Percentiles rank a stretch among this genome's conserved stretches.
phyloP scores from a whole-genome alignment of 202 grass and related monocot genomes.

The Elaeis oleifera region DNA sequence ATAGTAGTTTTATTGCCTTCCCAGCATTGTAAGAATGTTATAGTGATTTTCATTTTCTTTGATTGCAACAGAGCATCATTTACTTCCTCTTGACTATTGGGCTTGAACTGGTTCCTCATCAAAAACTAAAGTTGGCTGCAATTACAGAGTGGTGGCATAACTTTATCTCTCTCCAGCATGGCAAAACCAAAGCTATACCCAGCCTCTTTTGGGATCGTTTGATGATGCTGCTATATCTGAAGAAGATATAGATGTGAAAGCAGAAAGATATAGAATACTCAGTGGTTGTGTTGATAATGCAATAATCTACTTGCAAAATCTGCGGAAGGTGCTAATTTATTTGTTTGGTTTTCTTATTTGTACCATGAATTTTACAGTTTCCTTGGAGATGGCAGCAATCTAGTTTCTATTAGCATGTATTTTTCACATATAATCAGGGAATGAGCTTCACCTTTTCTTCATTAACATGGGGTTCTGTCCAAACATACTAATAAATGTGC shows the following conservation, averaged over 20 bases:
- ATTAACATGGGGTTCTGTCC: no score
- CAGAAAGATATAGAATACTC: conserved; percentile 34
- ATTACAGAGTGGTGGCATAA: conserved; percentile 25
- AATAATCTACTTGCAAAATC: conserved; percentile 33
- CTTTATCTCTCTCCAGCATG: conserved; percentile 9
- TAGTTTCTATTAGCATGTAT: no score
- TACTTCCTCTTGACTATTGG: conserved; percentile 35
- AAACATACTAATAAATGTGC: no score
- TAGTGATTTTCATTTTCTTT: not conserved
- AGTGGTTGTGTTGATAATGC: conserved; percentile 32
- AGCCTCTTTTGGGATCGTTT: conserved; percentile 26
- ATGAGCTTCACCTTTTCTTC: no score
- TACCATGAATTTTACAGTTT: no score
- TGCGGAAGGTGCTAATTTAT: conserved; percentile 33
- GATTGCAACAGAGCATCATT: conserved; percentile 25
- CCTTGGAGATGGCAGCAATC: no score
- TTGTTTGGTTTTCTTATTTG: not conserved
- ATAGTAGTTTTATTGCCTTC: no score
- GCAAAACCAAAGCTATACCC: conserved; percentile 11
- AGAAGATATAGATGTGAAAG: conserved; percentile 39
- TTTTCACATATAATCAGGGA: no score
- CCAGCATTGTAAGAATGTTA: no score
- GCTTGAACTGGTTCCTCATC: conserved; percentile 26
- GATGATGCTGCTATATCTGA: conserved; percentile 7
- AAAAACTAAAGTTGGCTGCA: conserved; percentile 28